Base-by-base conservation (phyloP, 164 flowering plant species). In the Tetracentron sinense region DNA sequence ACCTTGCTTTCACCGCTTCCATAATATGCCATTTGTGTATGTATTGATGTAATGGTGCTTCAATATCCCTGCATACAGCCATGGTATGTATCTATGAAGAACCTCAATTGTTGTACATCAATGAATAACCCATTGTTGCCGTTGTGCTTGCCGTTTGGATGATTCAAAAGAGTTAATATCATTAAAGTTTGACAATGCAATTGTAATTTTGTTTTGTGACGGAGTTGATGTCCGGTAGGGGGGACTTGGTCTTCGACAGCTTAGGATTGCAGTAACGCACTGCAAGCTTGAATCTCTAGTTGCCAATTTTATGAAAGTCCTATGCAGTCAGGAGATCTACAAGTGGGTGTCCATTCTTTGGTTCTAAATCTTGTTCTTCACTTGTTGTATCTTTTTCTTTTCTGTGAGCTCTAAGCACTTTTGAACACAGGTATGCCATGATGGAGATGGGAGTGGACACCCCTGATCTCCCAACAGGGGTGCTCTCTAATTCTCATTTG, bases 361-460 rank as follows among this genome's bases (percentile, higher is more conserved):
- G 29, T 44, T 7, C 16, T n/a, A n/a, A 22, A 7, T 27, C 20
- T 69, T 56, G n/a, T n/a, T 14, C 1, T 12, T 30, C n/a, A n/a
- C n/a, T n/a, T n/a, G n/a, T n/a, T n/a, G n/a, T n/a, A n/a, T 30
- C 61, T 6, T 4, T 23, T 19, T 28, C 15, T 28, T 31, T 21
- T 35, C 27, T 22, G 8, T 54, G 17, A 38, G 44, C 11, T 16
- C 44, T 38, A 10, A 0, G 14, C n/a, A n/a, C n/a, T n/a, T 31
- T 49, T 23, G 20, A 21, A 17, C 19, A 1, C 69, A 88, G 96
- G 66, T 92, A 86, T 77, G 86, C 96, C 12, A 12, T 86, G 70
- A 84, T 81, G 95, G 96, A 90, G 74, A 79, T 90, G 90, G 96
- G 81, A 12, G 42, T 64, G 5, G 98, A 92, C 47, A n/a, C 74